Evolutionary conservation across 352 stramenopile species (phyloP).

Genomic region (Paralagenidium karlingii): DNA sequence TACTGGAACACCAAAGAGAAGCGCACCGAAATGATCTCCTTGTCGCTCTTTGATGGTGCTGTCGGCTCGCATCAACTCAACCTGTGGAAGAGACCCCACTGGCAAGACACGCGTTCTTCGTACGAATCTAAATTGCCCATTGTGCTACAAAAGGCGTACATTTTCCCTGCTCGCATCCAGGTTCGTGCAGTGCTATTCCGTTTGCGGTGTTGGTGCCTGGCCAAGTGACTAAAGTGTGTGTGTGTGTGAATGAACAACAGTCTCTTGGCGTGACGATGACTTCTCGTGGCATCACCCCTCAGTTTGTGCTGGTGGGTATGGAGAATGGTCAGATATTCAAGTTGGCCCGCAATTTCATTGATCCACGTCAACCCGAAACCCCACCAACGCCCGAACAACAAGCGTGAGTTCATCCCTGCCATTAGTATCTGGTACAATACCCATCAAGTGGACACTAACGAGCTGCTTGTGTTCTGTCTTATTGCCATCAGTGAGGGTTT

Average conservation of each 20-base stretch:
- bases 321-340: conserved; percentile 89
- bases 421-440: no score
- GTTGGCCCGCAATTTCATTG: conserved; percentile 86
- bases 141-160: conserved; percentile 93
- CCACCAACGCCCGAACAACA: conserved; percentile 78
- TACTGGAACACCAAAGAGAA: conserved; percentile 91
- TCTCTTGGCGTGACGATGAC: conserved; percentile 89
- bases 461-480: not conserved
- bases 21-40: conserved; percentile 65
- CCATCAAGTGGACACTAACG: no score
- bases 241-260: conserved; percentile 10
- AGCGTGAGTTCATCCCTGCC: conserved; percentile 12
- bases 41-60: conserved; percentile 93
- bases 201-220: not conserved
- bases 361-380: conserved; percentile 89
- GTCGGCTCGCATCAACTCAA: conserved; percentile 93
- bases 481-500: conserved; percentile 43
- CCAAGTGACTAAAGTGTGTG: not conserved
- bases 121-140: conserved; percentile 83
- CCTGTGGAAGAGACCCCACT: conserved; percentile 87
- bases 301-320: conserved; percentile 88
- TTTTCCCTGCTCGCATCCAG: conserved; percentile 81
- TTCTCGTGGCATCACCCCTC: conserved; percentile 89
- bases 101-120: conserved; percentile 83
- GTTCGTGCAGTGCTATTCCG: conserved; percentile 15